Percentiles rank a stretch among this genome's conserved stretches.
Evolutionary conservation across 768 basidiomycete genomes (phyloP).

Genomic region (Mycena pura): DNA sequence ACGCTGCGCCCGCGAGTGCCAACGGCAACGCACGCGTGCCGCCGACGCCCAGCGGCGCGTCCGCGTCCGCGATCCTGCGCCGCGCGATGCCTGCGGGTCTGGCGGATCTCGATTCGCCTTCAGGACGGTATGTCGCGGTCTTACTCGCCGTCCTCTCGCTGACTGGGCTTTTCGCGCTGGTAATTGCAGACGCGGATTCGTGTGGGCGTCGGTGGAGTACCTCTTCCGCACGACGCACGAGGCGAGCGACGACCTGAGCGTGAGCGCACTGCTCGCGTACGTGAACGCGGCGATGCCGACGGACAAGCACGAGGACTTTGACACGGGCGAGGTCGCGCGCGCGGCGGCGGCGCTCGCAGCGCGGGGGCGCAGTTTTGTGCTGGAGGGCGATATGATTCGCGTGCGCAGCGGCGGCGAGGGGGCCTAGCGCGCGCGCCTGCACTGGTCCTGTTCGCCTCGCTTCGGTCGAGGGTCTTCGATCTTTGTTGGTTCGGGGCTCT

Average conservation of each 20-base stretch:
- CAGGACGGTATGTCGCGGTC: conserved; percentile 59
- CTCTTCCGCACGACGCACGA: conserved; percentile 76
- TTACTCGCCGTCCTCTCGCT: not conserved
- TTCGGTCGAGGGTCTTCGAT: too few species aligned
- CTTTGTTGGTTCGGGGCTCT: too few species aligned
- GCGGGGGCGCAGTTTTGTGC: conserved; percentile 15
- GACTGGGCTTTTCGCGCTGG: conserved; percentile 3
- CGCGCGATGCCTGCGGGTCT: conserved; percentile 48
- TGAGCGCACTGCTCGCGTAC: conserved; percentile 72
- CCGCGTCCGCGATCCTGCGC: conserved; percentile 20
- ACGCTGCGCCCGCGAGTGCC: conserved; percentile 5
- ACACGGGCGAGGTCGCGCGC: conserved; percentile 72
- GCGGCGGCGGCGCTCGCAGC: conserved; percentile 38
- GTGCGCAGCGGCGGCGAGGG: not conserved
- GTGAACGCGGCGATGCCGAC: conserved; percentile 78
- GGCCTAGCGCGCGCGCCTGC: too few species aligned
- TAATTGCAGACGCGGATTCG: conserved; percentile 66
- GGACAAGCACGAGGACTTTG: conserved; percentile 85
- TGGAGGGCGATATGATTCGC: conserved; percentile 23
- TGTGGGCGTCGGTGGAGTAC: conserved; percentile 64
- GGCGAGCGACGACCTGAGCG: conserved; percentile 68
- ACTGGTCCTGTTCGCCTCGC: too few species aligned
- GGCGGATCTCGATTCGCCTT: conserved; percentile 65
- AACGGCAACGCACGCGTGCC: not conserved
- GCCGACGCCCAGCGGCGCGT: not conserved